Evolutionary conservation across 2,329 filamentous ascomycete genomes (phyloP), one percentile per base, ranked within the genome.

Genomic region (Orbilia javanica): DNA sequence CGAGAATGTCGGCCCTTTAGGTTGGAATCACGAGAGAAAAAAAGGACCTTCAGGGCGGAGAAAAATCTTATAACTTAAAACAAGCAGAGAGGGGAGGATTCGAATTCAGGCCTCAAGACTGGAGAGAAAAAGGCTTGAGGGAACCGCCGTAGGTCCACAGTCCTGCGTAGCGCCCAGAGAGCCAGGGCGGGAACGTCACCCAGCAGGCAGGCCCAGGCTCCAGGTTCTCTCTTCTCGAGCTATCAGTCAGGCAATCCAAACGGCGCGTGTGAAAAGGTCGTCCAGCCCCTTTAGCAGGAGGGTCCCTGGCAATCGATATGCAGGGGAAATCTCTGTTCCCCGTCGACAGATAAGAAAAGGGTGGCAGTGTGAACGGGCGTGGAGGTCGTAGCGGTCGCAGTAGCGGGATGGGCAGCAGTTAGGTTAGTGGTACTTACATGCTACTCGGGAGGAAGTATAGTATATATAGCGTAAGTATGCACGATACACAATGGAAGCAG

Each of bases 261-360:
- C 48, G 57, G 73, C 73, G 73, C 73, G 60, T 67, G 48, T 67
- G 72, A 60, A 50, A 66, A 62, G 48, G 64, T 42, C 34, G 13
- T 77, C 60, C 73, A 70, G 29, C 65, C 46, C 73, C 73, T 66
- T 71, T 57, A 69, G 73, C 57, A 71, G 66, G 66, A 70, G 55
- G 73, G 66, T 34, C 73, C 73, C 62, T 77, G 73, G 62, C 50
- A 66, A 77, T 77, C 67, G 50, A 71, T 71, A 77, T 77, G 73
- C 73, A 77, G 73, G 73, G 73, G 73, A 46, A 67, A 50, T 20
- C 50, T 66, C 42, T 57, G 48, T 34, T 70, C 50, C 55, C 62
- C 60, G 60, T 71, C 73, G 66, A 77, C 46, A 70, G 73, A 77
- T 77, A 77, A 77, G 67, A 71, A 69, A 44, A 44, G 11, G 42